Evolutionary conservation across 257 asterid genomes (phyloP).

Genomic region (Solanum sitiens): DNA sequence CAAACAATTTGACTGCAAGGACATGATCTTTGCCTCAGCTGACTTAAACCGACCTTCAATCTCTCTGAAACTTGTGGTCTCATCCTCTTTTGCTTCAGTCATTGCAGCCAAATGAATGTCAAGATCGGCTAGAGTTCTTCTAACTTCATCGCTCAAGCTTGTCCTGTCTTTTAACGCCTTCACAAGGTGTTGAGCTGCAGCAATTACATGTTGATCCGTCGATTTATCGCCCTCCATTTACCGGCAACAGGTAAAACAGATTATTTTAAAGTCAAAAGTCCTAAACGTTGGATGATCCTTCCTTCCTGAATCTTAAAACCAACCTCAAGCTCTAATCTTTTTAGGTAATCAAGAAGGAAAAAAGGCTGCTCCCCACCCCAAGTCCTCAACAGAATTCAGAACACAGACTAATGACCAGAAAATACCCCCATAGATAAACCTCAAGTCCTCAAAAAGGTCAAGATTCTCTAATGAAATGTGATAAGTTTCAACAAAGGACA

Average conservation of each 20-base stretch:
- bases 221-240: constrained; percentile 18
- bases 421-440: not conserved
- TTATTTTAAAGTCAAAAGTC: not conserved
- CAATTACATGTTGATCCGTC: constrained; percentile 31
- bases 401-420: not conserved
- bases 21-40: constrained; percentile 25
- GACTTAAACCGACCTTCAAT: constrained; percentile 24
- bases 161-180: constrained; percentile 35
- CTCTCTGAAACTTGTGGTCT: constrained; percentile 9
- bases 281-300: not conserved
- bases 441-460: not conserved
- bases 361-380: not conserved
- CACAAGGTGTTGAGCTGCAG: constrained; percentile 50
- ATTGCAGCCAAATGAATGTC: constrained; percentile 28
- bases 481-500: not conserved
- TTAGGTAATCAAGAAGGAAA: not conserved
- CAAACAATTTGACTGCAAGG: constrained; percentile 20
- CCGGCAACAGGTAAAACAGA: not conserved
- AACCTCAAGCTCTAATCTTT: not conserved
- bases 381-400: not conserved
- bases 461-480: not conserved
- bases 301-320: not conserved
- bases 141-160: constrained; percentile 15
- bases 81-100: constrained; percentile 12
- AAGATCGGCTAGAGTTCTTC: constrained; percentile 22